phyloP scores from a whole-genome alignment of 352 stramenopile species.

The Aphanomyces invadans region DNA sequence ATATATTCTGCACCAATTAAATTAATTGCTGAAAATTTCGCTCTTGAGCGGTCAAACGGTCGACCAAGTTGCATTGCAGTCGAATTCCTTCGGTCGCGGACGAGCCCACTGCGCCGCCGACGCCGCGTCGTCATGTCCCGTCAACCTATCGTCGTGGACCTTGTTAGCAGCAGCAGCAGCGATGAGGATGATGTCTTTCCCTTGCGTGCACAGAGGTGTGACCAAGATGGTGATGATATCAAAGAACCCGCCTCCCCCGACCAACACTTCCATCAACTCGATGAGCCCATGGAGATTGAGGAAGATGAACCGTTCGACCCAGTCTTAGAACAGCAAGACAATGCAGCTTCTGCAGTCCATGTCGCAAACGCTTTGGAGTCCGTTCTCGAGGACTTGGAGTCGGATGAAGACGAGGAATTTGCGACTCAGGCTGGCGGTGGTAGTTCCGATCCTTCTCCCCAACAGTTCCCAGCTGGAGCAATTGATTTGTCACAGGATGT shows the following conservation, averaged over 20 bases:
- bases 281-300: constrained; percentile 15
- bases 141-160: neutral
- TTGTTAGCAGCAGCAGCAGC: constrained; percentile 19
- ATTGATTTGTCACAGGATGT: constrained; percentile 8
- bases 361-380: constrained; percentile 5
- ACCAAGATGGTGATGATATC: neutral
- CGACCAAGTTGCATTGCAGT: neutral
- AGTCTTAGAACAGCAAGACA: neutral
- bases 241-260: neutral
- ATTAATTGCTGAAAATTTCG: no score
- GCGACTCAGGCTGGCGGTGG: neutral
- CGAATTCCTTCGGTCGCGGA: neutral
- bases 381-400: constrained; percentile 13
- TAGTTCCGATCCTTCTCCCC: neutral
- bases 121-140: neutral
- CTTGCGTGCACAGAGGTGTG: neutral
- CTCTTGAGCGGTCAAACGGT: no score
- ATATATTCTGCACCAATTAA: no score
- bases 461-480: neutral
- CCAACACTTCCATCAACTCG: constrained; percentile 1
- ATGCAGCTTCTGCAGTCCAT: neutral
- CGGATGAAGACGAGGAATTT: constrained; percentile 15
- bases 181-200: constrained; percentile 7
- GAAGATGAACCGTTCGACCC: constrained; percentile 5
- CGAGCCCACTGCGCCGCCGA: neutral